Evolutionary conservation across 2,329 filamentous ascomycete species (phyloP), one percentile per base, ranked within the genome.

Genomic region (Hypoxylon sp.): DNA sequence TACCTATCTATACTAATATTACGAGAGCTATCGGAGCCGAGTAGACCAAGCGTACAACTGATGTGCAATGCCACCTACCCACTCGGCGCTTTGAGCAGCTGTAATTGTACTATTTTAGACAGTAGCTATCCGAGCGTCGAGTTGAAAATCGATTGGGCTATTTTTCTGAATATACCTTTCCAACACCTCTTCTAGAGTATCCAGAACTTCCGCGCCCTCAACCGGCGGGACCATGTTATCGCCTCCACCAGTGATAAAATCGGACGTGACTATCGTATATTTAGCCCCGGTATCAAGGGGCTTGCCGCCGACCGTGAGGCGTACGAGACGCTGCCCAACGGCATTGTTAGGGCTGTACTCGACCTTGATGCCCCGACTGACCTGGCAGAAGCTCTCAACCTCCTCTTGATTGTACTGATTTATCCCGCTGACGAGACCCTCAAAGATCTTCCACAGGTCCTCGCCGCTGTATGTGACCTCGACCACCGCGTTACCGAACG

Each of bases 401-500:
- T 81, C 74, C 63, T 83, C 77, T 8, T 82, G 78, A 75, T 88
- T 90, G 73, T 82, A 82, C 70, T 87, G 82, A 79, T 86, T 91
- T 46, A 87, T 78, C 24, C 79, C 80, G 3, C 84, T 83, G 3
- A 90, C 83, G 63, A 86, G 83, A 3, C 89, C 89, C 74, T 91
- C 88, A 33, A 92, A 81, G 4, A 87, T 81, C 46, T 83, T 80
- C 83, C 86, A 87, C 3, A 91, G 75, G 47, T 86, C 82, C 8
- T 84, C 79, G 17, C 89, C 89, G 0, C 80, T 80, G 68, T 87
- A 82, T 0, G 75, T 79, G 14, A 91, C 78, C 73, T 91, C 87
- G 8, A 90, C 88, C 19, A 91, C 82, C 48, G 88, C 82, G 77
- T 91, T 91, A 60, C 87, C 86, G 70, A 91, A 91, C 42, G 89